Conservation (phyloP, 2,329 filamentous ascomycete genomes). For the Colletotrichum eleusines region DNA sequence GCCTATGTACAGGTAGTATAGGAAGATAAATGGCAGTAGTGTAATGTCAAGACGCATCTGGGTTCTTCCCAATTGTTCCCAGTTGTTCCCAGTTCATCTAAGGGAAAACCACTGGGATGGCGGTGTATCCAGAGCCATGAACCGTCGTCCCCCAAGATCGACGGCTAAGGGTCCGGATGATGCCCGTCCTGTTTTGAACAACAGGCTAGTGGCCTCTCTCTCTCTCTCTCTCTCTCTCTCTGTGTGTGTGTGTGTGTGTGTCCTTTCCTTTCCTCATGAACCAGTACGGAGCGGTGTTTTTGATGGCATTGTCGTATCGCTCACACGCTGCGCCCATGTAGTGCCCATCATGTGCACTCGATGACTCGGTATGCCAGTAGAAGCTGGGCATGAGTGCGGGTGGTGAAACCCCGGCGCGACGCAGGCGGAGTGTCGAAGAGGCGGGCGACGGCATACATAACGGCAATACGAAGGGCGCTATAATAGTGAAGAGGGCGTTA, state of each 20-base stretch:
- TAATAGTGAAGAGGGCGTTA: slow-evolving; percentile 15
- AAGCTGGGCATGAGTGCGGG: background rate
- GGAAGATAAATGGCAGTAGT: slow-evolving; percentile 4
- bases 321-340: slow-evolving; percentile 1
- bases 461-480: slow-evolving; percentile 12
- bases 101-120: background rate
- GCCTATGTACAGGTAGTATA: too few relatives aligned
- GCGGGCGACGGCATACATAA: slow-evolving; percentile 6
- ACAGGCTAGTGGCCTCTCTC: background rate
- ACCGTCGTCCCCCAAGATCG: slow-evolving; percentile 3
- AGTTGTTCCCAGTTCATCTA: slow-evolving; percentile 20
- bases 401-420: slow-evolving; percentile 22
- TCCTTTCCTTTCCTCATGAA: background rate
- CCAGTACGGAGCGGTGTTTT: background rate
- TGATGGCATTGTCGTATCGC: slow-evolving; percentile 12
- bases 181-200: slow-evolving; percentile 9
- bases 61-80: slow-evolving; percentile 28
- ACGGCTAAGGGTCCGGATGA: background rate
- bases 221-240: background rate
- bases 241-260: too few relatives aligned
- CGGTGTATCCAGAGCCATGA: slow-evolving; percentile 1
- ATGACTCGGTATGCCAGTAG: background rate
- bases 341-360: slow-evolving; percentile 5
- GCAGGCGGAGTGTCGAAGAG: background rate
- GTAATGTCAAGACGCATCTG: slow-evolving; percentile 2